Evolutionary conservation across 805 yeast species (phyloP).

Genomic region (Barnettozyma siamensis): DNA sequence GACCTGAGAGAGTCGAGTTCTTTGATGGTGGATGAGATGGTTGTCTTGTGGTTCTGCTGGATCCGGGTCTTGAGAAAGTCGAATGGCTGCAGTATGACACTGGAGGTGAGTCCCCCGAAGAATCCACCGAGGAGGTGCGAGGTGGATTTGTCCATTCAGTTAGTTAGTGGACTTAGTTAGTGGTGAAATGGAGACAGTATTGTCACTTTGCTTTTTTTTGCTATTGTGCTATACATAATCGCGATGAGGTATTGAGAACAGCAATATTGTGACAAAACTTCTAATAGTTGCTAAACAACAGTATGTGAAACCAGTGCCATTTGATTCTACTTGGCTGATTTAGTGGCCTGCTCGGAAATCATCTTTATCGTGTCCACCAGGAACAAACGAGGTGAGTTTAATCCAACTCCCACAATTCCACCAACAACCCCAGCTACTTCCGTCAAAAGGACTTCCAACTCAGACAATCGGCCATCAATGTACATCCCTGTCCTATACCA

Average conservation of each 20-base stretch:
- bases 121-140: slow-evolving; percentile 75
- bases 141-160: not conserved
- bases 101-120: slow-evolving; percentile 75
- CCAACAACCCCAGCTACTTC: slow-evolving; percentile 1
- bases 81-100: slow-evolving; percentile 79
- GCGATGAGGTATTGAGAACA: too few species aligned
- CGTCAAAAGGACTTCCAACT: not conserved
- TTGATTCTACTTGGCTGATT: not conserved
- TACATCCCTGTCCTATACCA: not conserved
- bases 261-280: too few species aligned
- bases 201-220: too few species aligned
- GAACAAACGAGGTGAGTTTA: not conserved
- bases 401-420: not conserved
- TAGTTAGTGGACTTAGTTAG: too few species aligned
- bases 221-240: too few species aligned
- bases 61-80: slow-evolving; percentile 84
- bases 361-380: not conserved
- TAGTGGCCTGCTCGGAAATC: not conserved
- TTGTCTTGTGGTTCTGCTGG: slow-evolving; percentile 48
- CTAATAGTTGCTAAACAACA: not conserved
- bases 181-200: too few species aligned
- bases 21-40: slow-evolving; percentile 29
- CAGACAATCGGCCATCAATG: not conserved
- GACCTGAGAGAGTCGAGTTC: slow-evolving; percentile 37
- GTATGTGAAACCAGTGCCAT: too few species aligned